Base-by-base conservation (phyloP, 1,284 basidiomycete genomes). In the Boletus sp. region DNA sequence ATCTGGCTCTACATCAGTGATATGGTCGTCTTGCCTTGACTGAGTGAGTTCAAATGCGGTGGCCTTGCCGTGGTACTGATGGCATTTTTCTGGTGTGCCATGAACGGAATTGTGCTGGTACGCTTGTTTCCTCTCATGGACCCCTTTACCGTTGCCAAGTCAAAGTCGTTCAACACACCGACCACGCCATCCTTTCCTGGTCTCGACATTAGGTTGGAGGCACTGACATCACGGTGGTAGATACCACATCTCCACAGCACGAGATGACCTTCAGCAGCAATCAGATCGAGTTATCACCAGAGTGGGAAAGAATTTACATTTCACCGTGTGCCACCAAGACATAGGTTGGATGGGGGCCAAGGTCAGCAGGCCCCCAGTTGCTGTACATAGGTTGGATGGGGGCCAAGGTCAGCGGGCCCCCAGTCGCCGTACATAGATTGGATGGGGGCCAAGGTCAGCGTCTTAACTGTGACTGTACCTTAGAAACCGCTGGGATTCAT, bases 141-240 rank as follows among this genome's bases (percentile, higher is more conserved):
- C 4, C 25, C 40, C 28, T 31, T 13, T 8, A 38, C 52, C 13
- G 58, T 47, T 4, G 71, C 67, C 33, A 75, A 62, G 60, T 78
- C 75, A 48, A 68, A 76, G 49, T 78, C 74, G 14, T 67, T 73
- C 14, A 79, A 53, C 21, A 77, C 66, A 4, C 74, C 75, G 4
- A 56, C 52, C 19, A 52, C 23, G 0, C 46, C 44, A 2, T 37
- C n/a, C 14, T 25, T 49, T 5, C 5, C 9, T 3, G 19, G 8
- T 49, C 68, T 48, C 46, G 61, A 75, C 74, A 76, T 75, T 33
- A 78, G 58, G 58, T 77, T 76, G 11, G 65, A 51, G 2, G 71
- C 46, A 52, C 74, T 76, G 51, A 76, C 61, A 49, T 78, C 73
- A 2, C 65, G 64, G 48, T 78, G 74, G 30, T 68, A 25, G 30